Evolutionary conservation across 2,329 filamentous ascomycete species (phyloP), one percentile per base, ranked within the genome.

Genomic region (Talaromyces amestolkiae): DNA sequence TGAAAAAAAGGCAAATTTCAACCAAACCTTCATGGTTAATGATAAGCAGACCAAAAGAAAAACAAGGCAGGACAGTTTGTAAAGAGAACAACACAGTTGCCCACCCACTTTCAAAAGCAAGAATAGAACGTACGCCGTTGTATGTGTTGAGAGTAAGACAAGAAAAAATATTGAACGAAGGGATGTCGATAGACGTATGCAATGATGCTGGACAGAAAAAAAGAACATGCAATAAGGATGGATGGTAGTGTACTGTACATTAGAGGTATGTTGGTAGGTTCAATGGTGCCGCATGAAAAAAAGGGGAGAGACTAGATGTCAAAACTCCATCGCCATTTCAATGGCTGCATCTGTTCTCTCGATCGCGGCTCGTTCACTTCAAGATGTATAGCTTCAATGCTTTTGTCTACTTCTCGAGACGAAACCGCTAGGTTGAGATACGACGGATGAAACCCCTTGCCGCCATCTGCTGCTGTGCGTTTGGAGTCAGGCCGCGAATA

Each of bases 311-410:
- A 13, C 74, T 72, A 80, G 45, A 80, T 75, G 66, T 80, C 77
- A 77, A 80, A 80, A 68, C 78, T 80, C 78, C 78, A 80, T 66
- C 78, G 74, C 72, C 74, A 79, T 13, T 77, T 77, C 37, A 78
- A 69, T 43, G 70, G 72, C 64, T 76, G 71, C 24, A 77, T 68
- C 63, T 77, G 72, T 53, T 75, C 72, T 24, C 64, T 37, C 43
- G 60, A 58, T 41, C 76, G 67, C 8, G 72, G 70, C 53, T 78
- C 75, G 59, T 74, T 77, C 63, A 78, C 73, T 70, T 78, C 76
- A 59, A 79, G 43, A 24, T 77, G 77, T 17, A 78, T 62, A 43
- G 77, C 66, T 35, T 78, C 73, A 43, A 79, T 67, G 17, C 76
- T 73, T 63, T 77, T 78, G 45, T 71, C 69, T 54, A 73, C 70